Percentiles rank a stretch among this genome's conserved stretches.
Conservation (phyloP, 495 filamentous ascomycete genomes). For the Ascobolus immersus region DNA sequence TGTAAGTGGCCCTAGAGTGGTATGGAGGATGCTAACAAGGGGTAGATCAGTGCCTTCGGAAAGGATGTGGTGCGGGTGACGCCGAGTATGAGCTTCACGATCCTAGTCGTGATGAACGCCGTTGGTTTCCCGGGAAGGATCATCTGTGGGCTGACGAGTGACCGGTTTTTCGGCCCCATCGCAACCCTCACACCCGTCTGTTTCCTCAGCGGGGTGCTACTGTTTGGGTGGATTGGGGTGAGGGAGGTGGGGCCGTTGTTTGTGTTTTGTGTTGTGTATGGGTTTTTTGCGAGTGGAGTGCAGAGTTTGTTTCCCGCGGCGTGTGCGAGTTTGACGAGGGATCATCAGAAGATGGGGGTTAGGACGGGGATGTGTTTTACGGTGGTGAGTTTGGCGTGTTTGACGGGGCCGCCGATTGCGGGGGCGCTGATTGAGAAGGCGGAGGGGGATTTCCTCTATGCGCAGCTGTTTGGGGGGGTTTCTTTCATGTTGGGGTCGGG, state of each 20-base stretch:
- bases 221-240: slow-evolving; percentile 40
- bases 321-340: slow-evolving; percentile 35
- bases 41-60: no score
- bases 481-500: no score
- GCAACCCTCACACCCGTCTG: slow-evolving; percentile 34
- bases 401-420: slow-evolving; percentile 53
- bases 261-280: slow-evolving; percentile 34
- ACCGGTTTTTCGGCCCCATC: slow-evolving; percentile 34
- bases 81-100: no score
- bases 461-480: no score
- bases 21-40: slow-evolving; percentile 37
- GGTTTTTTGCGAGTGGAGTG: slow-evolving; percentile 36
- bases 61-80: no score
- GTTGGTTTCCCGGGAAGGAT: slow-evolving; percentile 38
- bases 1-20: slow-evolving; percentile 25
- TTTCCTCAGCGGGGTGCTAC: slow-evolving; percentile 25
- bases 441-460: no score
- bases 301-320: slow-evolving; percentile 40
- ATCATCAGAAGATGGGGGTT: slow-evolving; percentile 41
- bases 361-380: slow-evolving; percentile 61
- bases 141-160: slow-evolving; percentile 38
- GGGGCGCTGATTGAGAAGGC: no score
- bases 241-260: slow-evolving; percentile 25
- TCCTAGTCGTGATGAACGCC: slow-evolving; percentile 53
- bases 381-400: slow-evolving; percentile 40